These are phyloP conservation scores for Pythium pyrilobum DNA, from an alignment of 352 stramenopile species.

Conservation along the genomic window DNA sequence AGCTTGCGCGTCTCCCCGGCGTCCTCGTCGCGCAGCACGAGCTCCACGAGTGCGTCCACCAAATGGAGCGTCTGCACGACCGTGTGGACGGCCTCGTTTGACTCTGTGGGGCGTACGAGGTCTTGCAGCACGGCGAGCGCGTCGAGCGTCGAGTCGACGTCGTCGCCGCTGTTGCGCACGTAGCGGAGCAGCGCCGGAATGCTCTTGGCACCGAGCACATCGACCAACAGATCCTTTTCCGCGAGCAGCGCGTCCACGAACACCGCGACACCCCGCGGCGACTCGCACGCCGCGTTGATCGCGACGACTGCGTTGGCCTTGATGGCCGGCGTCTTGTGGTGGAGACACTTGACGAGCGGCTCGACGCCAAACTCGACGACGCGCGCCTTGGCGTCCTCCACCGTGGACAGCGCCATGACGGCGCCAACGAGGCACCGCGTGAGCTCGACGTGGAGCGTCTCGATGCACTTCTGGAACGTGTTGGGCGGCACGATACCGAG, in stretches of 20 bases:
- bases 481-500: slow-evolving; percentile 9
- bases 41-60: slow-evolving; percentile 35
- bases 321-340: slow-evolving; percentile 31
- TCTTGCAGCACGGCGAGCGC: slow-evolving; percentile 33
- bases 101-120: slow-evolving; percentile 20
- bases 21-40: slow-evolving; percentile 6
- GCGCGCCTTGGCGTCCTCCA: slow-evolving; percentile 58
- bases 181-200: slow-evolving; percentile 42
- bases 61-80: slow-evolving; percentile 52
- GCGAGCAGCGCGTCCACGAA: slow-evolving; percentile 41
- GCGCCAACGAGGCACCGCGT: slow-evolving; percentile 43
- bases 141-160: slow-evolving; percentile 41
- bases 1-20: not conserved
- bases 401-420: slow-evolving; percentile 65
- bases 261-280: slow-evolving; percentile 30
- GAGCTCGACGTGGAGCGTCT: slow-evolving; percentile 34
- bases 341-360: slow-evolving; percentile 51
- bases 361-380: slow-evolving; percentile 71
- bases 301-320: slow-evolving; percentile 48
- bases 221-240: slow-evolving; percentile 33
- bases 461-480: slow-evolving; percentile 25
- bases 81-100: slow-evolving; percentile 13
- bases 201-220: slow-evolving; percentile 47
- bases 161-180: slow-evolving; percentile 17
- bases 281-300: slow-evolving; percentile 64